These are phyloP conservation scores for Pseudonitzschia pungens DNA, from an alignment of 108 stramenopile species.

Conservation along the genomic window DNA sequence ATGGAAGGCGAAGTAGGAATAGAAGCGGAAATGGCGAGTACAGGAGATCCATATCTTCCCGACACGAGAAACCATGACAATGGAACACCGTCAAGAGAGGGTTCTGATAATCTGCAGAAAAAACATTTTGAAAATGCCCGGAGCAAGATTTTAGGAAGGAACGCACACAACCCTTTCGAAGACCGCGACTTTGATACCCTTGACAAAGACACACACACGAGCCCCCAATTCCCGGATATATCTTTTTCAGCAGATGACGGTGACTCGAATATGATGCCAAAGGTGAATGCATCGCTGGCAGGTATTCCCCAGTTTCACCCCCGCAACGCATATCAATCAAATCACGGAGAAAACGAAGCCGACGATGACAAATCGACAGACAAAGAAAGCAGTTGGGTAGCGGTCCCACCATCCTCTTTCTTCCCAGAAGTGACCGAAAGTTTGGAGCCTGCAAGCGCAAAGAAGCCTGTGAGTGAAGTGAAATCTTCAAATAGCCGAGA, in stretches of 20 bases:
- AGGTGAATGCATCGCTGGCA: background rate
- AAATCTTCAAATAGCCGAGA: background rate
- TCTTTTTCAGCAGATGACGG: background rate
- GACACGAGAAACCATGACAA: too few relatives aligned
- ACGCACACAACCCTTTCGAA: background rate
- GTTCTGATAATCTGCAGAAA: too few relatives aligned
- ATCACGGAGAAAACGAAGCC: background rate
- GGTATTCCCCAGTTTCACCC: constrained; percentile 8
- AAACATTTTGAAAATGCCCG: constrained; percentile 2
- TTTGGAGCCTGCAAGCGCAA: background rate
- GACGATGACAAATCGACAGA: background rate
- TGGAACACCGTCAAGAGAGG: background rate
- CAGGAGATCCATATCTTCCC: background rate
- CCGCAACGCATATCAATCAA: background rate
- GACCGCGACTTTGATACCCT: background rate
- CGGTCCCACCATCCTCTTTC: constrained; percentile 19
- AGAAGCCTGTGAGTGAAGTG: background rate
- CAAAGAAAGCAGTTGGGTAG: constrained; percentile 22
- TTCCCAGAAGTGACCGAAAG: constrained; percentile 3
- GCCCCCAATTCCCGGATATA: background rate
- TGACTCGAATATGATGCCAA: constrained; percentile 3
- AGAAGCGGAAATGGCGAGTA: constrained; percentile 21
- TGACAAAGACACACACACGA: background rate
- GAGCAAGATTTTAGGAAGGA: background rate
- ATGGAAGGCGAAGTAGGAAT: constrained; percentile 33